phyloP scores from a whole-genome alignment of 2,329 filamentous ascomycete genomes.

The Dactylellina cionopaga region DNA sequence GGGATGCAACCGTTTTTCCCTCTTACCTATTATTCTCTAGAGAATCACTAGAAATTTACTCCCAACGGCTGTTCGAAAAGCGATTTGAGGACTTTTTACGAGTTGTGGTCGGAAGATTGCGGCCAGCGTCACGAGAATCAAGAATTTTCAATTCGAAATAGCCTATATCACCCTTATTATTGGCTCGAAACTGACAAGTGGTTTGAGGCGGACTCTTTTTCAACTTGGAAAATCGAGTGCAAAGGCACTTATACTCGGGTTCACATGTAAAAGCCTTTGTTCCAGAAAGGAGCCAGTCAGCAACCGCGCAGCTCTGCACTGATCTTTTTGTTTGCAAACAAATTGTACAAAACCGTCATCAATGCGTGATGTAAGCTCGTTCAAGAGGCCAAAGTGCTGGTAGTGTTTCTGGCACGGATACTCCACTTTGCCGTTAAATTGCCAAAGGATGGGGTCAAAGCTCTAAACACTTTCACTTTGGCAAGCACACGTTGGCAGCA shows the following conservation, averaged over 20 bases:
- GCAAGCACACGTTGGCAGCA: too few relatives aligned
- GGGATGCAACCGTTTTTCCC: constrained; percentile 16
- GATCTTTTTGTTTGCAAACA: too few relatives aligned
- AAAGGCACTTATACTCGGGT: constrained; percentile 17
- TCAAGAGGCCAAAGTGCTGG: too few relatives aligned
- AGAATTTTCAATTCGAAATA: constrained; percentile 25
- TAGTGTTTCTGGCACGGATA: too few relatives aligned
- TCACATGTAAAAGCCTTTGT: constrained; percentile 25
- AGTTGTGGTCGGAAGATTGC: constrained; percentile 22
- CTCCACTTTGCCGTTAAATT: constrained; percentile 22
- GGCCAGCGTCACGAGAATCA: neutral
- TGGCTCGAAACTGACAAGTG: constrained; percentile 9
- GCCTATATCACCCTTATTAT: constrained; percentile 22
- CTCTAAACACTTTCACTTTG: constrained; percentile 1
- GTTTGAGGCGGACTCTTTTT: neutral
- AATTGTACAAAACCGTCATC: too few relatives aligned
- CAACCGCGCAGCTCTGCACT: too few relatives aligned
- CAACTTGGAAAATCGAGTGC: constrained; percentile 8
- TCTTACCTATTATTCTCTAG: neutral
- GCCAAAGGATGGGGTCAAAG: constrained; percentile 24
- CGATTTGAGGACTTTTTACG: neutral
- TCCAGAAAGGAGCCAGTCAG: neutral
- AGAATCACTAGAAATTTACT: constrained; percentile 5
- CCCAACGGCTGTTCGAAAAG: neutral
- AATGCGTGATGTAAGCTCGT: too few relatives aligned